Evolutionary conservation across 2,329 filamentous ascomycete species (phyloP).

Genomic region (Fusarium gaditjirri): DNA sequence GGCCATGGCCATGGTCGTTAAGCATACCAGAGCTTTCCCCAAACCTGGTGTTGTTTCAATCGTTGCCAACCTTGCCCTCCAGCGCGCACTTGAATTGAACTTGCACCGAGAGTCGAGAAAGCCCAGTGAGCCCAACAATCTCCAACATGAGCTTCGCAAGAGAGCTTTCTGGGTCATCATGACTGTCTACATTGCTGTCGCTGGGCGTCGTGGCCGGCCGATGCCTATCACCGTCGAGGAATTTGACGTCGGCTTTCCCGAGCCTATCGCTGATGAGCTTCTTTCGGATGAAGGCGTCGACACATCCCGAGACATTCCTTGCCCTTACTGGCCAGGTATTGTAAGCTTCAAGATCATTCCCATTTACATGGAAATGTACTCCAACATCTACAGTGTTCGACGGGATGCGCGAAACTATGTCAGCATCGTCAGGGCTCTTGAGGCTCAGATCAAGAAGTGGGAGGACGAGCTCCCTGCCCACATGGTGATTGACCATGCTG

Average conservation of each 20-base stretch:
- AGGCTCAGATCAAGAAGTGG: slow-evolving; percentile 72
- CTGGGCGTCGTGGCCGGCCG: slow-evolving; percentile 79
- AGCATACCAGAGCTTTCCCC: slow-evolving; percentile 80
- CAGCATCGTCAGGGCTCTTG: slow-evolving; percentile 70
- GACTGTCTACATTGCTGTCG: slow-evolving; percentile 72
- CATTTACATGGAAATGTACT: slow-evolving; percentile 78
- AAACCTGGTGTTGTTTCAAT: slow-evolving; percentile 81
- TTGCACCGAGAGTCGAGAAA: slow-evolving; percentile 76
- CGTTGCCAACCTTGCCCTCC: slow-evolving; percentile 71
- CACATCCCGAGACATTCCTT: slow-evolving; percentile 64
- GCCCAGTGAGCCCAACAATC: slow-evolving; percentile 58
- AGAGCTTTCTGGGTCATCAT: slow-evolving; percentile 81
- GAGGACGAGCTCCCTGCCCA: slow-evolving; percentile 71
- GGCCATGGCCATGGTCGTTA: slow-evolving; percentile 76
- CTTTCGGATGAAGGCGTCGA: slow-evolving; percentile 73
- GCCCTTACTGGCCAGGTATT: slow-evolving; percentile 74
- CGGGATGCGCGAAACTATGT: slow-evolving; percentile 72
- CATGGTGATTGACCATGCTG: slow-evolving; percentile 60
- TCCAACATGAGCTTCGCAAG: slow-evolving; percentile 81
- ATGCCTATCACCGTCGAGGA: slow-evolving; percentile 80
- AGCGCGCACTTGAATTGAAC: slow-evolving; percentile 78
- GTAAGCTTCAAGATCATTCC: slow-evolving; percentile 72
- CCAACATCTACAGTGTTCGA: slow-evolving; percentile 77
- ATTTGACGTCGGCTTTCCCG: slow-evolving; percentile 81
- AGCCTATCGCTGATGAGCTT: slow-evolving; percentile 76